Percentiles rank a stretch among this genome's conserved stretches.
Evolutionary conservation across 768 basidiomycete species (phyloP).

Genomic region (Trametes villosa): DNA sequence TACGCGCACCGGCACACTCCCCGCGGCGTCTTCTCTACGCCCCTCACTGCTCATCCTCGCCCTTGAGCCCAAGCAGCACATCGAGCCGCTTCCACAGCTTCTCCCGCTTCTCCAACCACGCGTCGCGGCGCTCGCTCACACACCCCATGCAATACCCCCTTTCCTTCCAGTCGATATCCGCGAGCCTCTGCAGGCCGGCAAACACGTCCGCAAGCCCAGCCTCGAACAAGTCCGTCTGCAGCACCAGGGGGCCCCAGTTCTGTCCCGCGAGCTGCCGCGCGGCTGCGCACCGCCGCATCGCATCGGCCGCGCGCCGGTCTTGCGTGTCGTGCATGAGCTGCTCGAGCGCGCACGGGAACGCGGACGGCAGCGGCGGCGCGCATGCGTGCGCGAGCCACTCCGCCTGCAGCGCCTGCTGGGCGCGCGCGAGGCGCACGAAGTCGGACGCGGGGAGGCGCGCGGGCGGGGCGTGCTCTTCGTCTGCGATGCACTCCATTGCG

Average conservation of each 20-base stretch:
- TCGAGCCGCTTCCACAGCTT: slow-evolving; percentile 39
- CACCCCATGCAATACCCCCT: slow-evolving; percentile 43
- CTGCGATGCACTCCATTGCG: not conserved
- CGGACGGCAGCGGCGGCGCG: slow-evolving; percentile 25
- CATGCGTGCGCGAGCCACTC: slow-evolving; percentile 29
- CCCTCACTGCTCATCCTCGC: not conserved
- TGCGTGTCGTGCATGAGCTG: not conserved
- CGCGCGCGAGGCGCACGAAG: slow-evolving; percentile 27
- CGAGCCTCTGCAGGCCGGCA: slow-evolving; percentile 39
- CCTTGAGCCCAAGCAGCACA: slow-evolving; percentile 31
- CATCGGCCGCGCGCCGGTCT: not conserved
- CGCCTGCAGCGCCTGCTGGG: slow-evolving; percentile 28
- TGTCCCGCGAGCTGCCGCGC: slow-evolving; percentile 15
- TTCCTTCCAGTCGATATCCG: slow-evolving; percentile 33
- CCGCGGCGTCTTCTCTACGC: not conserved
- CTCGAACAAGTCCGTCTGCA: slow-evolving; percentile 32
- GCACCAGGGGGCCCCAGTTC: slow-evolving; percentile 25
- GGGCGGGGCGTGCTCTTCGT: slow-evolving; percentile 9
- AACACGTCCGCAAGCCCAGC: slow-evolving; percentile 40
- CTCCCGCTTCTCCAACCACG: slow-evolving; percentile 37
- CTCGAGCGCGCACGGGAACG: slow-evolving; percentile 29
- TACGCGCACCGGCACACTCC: no score
- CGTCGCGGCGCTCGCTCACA: slow-evolving; percentile 31
- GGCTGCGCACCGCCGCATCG: slow-evolving; percentile 11
- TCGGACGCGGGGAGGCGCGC: slow-evolving; percentile 21